Evolutionary conservation across 805 yeast genomes (phyloP).

Genomic region (Cyberlindnera mississippiensis): DNA sequence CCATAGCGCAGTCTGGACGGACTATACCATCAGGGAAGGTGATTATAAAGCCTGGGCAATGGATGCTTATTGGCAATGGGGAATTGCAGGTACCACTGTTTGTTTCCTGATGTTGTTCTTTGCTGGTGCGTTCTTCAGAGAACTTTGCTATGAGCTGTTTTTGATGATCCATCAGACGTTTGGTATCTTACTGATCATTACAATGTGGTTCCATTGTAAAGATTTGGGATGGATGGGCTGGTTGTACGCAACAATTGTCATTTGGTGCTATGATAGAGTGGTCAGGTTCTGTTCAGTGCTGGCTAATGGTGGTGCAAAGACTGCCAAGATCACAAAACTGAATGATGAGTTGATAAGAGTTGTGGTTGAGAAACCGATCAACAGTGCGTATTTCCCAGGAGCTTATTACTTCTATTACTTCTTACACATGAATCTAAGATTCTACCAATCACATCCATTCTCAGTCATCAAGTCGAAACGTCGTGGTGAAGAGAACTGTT

Average conservation of each 20-base stretch:
- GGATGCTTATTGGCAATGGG: constrained; percentile 46
- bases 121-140: constrained; percentile 48
- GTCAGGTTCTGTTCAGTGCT: constrained; percentile 51
- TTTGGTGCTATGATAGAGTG: constrained; percentile 70
- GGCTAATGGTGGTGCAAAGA: constrained; percentile 55
- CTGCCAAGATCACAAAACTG: constrained; percentile 36
- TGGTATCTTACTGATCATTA: constrained; percentile 48
- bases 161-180: constrained; percentile 52
- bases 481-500: constrained; percentile 26
- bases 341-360: constrained; percentile 39
- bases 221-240: constrained; percentile 49
- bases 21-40: constrained; percentile 38
- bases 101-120: constrained; percentile 44
- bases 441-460: constrained; percentile 70
- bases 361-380: constrained; percentile 44
- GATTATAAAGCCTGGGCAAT: constrained; percentile 38
- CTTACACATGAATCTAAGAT: constrained; percentile 36
- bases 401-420: constrained; percentile 55
- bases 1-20: constrained; percentile 57
- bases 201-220: constrained; percentile 58
- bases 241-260: constrained; percentile 49
- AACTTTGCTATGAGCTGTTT: constrained; percentile 56
- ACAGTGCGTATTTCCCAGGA: constrained; percentile 43
- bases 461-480: constrained; percentile 45
- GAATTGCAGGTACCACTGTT: constrained; percentile 43